phyloP scores from a whole-genome alignment of 768 basidiomycete genomes.

The Hericium rajendrae region DNA sequence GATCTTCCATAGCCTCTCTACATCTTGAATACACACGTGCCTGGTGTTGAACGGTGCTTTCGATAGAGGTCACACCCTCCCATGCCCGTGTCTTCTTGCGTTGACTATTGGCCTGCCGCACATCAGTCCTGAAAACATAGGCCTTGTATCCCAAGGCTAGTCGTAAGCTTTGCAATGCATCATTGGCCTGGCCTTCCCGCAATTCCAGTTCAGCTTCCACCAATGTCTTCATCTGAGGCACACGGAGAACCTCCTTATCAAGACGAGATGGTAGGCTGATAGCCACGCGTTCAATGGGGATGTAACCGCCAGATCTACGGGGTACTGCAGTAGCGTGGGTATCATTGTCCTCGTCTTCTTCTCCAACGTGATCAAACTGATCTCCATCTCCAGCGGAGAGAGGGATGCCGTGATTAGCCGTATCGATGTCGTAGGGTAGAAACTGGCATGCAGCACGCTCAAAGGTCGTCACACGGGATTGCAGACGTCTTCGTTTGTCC shows the following conservation, averaged over 20 bases:
- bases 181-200: background rate
- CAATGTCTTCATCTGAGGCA: background rate
- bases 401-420: background rate
- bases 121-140: background rate
- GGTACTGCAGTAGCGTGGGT: background rate
- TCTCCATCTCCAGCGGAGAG: background rate
- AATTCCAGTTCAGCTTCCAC: background rate
- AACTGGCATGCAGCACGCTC: background rate
- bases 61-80: background rate
- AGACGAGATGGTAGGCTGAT: background rate
- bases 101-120: background rate
- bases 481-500: too few relatives aligned
- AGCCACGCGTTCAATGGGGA: background rate
- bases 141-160: background rate
- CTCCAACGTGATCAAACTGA: too few relatives aligned
- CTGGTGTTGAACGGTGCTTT: background rate
- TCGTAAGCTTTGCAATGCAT: background rate
- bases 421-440: background rate
- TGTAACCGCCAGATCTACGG: background rate
- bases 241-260: background rate
- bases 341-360: background rate
- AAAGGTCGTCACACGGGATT: background rate
- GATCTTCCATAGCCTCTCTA: background rate
- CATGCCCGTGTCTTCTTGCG: background rate
- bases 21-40: background rate